These are phyloP conservation scores for Nannizziopsis barbatae DNA, from an alignment of 2,329 filamentous ascomycete species.

Conservation along the genomic window DNA sequence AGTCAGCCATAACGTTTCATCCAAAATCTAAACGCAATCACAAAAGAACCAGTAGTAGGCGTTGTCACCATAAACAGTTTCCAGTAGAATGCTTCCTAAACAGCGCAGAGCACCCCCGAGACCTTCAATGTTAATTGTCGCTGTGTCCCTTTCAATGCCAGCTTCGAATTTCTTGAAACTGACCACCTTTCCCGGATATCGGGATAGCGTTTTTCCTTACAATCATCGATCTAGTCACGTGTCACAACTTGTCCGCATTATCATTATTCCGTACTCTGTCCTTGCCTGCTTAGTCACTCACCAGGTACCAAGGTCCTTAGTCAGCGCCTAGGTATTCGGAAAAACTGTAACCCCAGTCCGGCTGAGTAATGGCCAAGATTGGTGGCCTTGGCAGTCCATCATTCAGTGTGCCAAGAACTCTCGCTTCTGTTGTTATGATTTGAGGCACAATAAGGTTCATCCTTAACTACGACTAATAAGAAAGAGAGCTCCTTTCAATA, in stretches of 20 bases:
- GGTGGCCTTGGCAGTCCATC: too few species aligned
- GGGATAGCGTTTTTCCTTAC: not conserved
- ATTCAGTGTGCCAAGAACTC: too few species aligned
- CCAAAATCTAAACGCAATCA: slow-evolving; percentile 3
- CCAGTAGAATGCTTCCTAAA: not conserved
- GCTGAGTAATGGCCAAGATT: too few species aligned
- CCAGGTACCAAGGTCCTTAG: too few species aligned
- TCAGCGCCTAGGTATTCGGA: too few species aligned
- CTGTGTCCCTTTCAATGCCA: not conserved
- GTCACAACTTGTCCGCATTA: not conserved
- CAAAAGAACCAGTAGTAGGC: not conserved
- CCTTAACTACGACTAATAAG: too few species aligned
- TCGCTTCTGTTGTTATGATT: too few species aligned
- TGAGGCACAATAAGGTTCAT: too few species aligned
- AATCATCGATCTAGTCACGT: not conserved
- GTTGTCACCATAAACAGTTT: not conserved
- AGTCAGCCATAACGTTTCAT: slow-evolving; percentile 32
- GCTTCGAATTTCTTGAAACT: not conserved
- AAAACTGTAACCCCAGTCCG: too few species aligned
- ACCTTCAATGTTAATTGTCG: not conserved
- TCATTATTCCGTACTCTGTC: not conserved
- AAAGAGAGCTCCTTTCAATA: too few species aligned
- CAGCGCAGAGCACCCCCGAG: not conserved
- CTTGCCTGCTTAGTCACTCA: too few species aligned
- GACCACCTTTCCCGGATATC: slow-evolving; percentile 9